Evolutionary conservation across 345 rosid species (phyloP).

Genomic region (Capsella bursapastoris): DNA sequence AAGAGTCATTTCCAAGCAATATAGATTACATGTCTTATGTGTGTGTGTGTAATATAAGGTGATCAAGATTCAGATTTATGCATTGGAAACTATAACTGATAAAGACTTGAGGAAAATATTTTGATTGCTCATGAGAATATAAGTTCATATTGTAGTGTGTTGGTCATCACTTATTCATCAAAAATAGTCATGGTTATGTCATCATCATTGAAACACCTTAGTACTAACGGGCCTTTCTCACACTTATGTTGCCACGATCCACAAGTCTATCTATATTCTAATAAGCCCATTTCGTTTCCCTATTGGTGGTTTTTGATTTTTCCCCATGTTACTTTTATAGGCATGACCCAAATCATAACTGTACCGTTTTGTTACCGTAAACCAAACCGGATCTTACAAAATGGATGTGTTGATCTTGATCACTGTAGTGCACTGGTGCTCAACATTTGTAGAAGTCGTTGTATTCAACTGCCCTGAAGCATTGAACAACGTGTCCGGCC

Average conservation of each 20-base stretch:
- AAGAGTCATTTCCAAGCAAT: constrained; percentile 34
- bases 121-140: not conserved
- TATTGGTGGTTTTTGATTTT: not conserved
- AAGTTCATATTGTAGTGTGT: not conserved
- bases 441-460: too few species aligned
- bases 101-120: not conserved
- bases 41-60: not conserved
- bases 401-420: too few species aligned
- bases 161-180: not conserved
- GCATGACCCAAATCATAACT: not conserved
- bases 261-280: not conserved
- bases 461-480: not conserved
- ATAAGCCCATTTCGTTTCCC: not conserved
- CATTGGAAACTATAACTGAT: not conserved
- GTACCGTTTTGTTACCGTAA: not conserved
- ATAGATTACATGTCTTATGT: not conserved
- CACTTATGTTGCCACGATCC: not conserved
- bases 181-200: not conserved
- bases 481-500: not conserved
- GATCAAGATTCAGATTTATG: not conserved
- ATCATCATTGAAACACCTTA: not conserved
- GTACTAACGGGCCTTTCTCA: not conserved
- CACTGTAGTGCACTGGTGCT: too few species aligned
- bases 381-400: not conserved
- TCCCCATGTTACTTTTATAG: not conserved